Base-by-base conservation (phyloP, 2,329 filamentous ascomycete species). In the Elsinoe arachidis region DNA sequence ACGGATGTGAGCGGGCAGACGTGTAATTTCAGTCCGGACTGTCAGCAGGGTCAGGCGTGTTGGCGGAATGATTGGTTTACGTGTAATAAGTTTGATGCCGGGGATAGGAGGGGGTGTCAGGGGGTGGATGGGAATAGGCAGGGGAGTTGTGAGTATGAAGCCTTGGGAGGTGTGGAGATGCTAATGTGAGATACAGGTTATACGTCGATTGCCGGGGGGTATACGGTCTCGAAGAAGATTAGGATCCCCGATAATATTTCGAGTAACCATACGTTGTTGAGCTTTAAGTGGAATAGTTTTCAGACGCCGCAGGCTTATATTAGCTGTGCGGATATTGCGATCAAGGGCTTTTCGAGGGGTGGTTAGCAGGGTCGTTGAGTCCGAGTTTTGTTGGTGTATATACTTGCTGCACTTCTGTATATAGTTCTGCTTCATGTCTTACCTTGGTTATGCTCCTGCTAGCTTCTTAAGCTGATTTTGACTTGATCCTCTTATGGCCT, bases 231-330 rank as follows among this genome's bases (percentile, higher is more conserved):
- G 49, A 53, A 53, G 49, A 39, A 39, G 49, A 53, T 53, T 34
- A 53, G 26, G 34, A 53, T 53, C 14, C 49, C 49, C 12, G 49
- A 53, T 34, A 38, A 53, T 39, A 34, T 53, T 7, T 30, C 26
- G 26, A 53, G 49, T 26, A 53, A 53, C 17, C 49, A 53, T 39
- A 53, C 49, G 1, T 17, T 53, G 35, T 39, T 53, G 35, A 38
- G 33, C 33, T 53, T 53, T 34, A 53, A 53, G 49, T 53, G 49
- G 49, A 53, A 53, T 39, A 38, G 33, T 12, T 53, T 38, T 1
- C 49, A 53, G 49, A 53, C 49, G 15, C 49, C 49, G 34, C 49
- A 53, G 12, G 49, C 49, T 17, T 53, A 53, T 39, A 53, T 53
- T 7, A 53, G 49, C 26, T 53, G 49, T 39, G 49, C 49, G 19